phyloP scores from a whole-genome alignment of 352 stramenopile genomes.

The Globisporangium alternatum region DNA sequence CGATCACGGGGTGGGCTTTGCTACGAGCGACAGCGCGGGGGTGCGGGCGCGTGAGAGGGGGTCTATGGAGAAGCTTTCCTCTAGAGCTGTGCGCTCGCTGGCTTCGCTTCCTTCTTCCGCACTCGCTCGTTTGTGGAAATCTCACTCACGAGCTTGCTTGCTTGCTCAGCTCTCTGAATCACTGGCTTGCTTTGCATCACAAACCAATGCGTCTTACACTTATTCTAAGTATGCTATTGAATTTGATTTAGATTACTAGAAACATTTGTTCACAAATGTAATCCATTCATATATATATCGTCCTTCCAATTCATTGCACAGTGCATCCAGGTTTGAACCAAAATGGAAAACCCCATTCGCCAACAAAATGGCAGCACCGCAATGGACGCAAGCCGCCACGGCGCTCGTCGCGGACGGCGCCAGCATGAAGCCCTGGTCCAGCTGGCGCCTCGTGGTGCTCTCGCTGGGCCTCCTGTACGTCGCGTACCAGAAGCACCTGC shows the following conservation, averaged over 20 bases:
- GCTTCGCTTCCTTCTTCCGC: slow-evolving; percentile 7
- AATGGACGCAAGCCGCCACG: not conserved
- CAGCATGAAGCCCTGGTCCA: slow-evolving; percentile 2
- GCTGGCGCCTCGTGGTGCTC: slow-evolving; percentile 19
- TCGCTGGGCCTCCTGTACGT: slow-evolving; percentile 53
- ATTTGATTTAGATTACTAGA: not conserved
- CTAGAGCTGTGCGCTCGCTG: not conserved
- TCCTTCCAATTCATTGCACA: not conserved
- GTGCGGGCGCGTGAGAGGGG: not conserved
- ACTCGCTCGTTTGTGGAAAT: slow-evolving; percentile 12
- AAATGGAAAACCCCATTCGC: not conserved
- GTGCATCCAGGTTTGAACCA: not conserved
- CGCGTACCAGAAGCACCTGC: slow-evolving; percentile 90
- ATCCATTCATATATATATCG: not conserved
- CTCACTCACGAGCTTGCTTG: no score
- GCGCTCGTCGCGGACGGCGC: not conserved
- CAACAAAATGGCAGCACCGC: not conserved
- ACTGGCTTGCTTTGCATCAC: slow-evolving; percentile 1
- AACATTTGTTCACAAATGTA: not conserved
- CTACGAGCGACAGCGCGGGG: not conserved
- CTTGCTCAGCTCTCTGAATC: not conserved
- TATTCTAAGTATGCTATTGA: not conserved
- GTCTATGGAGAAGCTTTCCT: not conserved
- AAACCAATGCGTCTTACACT: not conserved
- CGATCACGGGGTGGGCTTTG: not conserved